Evolutionary conservation across 768 basidiomycete species (phyloP).

Genomic region (Podaxis mareebaensis): DNA sequence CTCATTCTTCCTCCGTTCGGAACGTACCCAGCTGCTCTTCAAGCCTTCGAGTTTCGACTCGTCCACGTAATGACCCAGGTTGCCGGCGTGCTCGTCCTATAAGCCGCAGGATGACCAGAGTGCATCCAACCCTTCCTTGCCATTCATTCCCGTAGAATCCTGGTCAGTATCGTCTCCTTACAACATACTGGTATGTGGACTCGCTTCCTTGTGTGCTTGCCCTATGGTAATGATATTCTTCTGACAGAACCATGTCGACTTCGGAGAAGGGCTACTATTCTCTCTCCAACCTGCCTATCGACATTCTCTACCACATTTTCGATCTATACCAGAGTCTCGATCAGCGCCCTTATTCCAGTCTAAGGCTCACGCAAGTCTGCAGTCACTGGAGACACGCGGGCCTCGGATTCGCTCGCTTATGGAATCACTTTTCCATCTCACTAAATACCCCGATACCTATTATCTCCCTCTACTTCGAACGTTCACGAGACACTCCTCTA

Average conservation of each 20-base stretch:
- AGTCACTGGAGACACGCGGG: slow-evolving; percentile 23
- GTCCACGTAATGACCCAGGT: not conserved
- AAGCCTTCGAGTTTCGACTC: not conserved
- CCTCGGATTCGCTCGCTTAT: slow-evolving; percentile 18
- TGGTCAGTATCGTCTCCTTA: not conserved
- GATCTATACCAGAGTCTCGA: not conserved
- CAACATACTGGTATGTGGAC: not conserved
- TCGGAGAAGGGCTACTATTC: not conserved
- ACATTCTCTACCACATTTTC: not conserved
- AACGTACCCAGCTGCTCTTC: not conserved
- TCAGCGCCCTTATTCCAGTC: slow-evolving; percentile 8
- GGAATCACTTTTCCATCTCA: slow-evolving; percentile 20
- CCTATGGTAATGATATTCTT: not conserved
- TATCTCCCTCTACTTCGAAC: slow-evolving; percentile 20
- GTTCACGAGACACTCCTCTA: slow-evolving; percentile 23
- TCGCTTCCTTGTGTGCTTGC: not conserved
- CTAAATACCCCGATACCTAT: slow-evolving; percentile 19
- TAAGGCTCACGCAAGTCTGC: slow-evolving; percentile 22
- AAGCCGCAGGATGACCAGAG: not conserved
- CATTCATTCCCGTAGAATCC: not conserved
- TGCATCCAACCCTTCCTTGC: not conserved
- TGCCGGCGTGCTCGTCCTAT: not conserved
- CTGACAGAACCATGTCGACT: not conserved
- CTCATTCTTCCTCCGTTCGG: not conserved
- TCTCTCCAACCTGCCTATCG: not conserved